Base-by-base conservation (phyloP, 768 basidiomycete genomes). In the Coprinopsis strossmayeri region DNA sequence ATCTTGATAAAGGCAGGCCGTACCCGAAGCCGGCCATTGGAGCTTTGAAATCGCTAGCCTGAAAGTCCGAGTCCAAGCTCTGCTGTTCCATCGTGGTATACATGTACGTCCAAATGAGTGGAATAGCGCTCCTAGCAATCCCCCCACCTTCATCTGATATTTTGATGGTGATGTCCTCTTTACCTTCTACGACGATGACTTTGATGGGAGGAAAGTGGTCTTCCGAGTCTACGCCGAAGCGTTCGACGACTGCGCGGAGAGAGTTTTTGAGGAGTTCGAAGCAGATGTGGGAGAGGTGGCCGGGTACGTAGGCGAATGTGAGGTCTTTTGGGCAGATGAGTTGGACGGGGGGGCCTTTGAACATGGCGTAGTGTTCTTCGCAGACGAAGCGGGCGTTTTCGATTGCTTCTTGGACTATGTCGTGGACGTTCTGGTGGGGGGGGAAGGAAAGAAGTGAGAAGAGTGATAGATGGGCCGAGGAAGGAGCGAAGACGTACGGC, bases 241-340 rank as follows among this genome's bases (percentile, higher is more conserved):
- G 80, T 66, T 98, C 96, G 15, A 99, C 95, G 47, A 95, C 89
- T 1, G 96, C 96, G 34, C 96, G 85, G 9, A 99, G 75, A 15
- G 94, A 97, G 73, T 99, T 99, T 65, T 99, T 99, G 49, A 98
- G 76, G 10, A 99, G 78, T 61, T 99, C 96, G 66, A 99, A 99
- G 56, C 86, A 79, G 67, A 99, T 97, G 65, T 99, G 96, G 0
- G 89, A 91, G 52, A 99, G 71, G 61, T 99, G 96, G 2, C 91
- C 93, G 0, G 96, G 96, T 38, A 99, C 92, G 66, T 98, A 98
- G 55, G 92, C 76, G 69, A 98, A 97, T 17, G 77, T 76, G 55
- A 99, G 80, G 59, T 88, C 69, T 45, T 78, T 70, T 0, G 93
- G 91, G 66, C 96, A 98, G 58, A 97, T 91, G 53, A 99, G 87